phyloP scores from a whole-genome alignment of 352 stramenopile genomes.

The Hyaloperonospora brassicae region DNA sequence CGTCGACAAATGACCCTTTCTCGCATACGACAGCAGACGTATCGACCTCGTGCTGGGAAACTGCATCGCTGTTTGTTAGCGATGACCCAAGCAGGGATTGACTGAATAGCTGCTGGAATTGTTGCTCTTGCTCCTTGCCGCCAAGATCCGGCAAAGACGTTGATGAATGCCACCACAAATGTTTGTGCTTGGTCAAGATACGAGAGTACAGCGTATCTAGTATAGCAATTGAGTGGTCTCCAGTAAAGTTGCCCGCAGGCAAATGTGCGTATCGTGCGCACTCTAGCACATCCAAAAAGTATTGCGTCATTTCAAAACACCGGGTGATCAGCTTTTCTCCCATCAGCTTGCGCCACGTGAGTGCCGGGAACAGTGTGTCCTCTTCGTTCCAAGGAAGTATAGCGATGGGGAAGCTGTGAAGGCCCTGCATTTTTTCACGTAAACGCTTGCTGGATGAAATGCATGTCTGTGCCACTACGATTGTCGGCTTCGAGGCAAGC shows the following conservation, averaged over 20 bases:
- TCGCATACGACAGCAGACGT: slow-evolving; percentile 76
- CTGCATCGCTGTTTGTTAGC: slow-evolving; percentile 12
- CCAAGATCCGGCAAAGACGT: slow-evolving; percentile 87
- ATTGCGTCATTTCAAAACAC: slow-evolving; percentile 78
- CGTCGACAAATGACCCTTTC: slow-evolving; percentile 86
- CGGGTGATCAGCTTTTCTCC: slow-evolving; percentile 65
- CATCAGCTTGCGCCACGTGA: slow-evolving; percentile 92
- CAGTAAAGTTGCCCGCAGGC: slow-evolving; percentile 91
- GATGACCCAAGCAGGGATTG: slow-evolving; percentile 30
- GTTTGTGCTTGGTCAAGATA: slow-evolving; percentile 88
- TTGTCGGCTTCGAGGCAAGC: slow-evolving; percentile 48
- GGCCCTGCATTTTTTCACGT: slow-evolving; percentile 72
- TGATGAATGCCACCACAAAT: slow-evolving; percentile 93
- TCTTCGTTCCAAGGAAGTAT: slow-evolving; percentile 80
- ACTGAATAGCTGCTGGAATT: slow-evolving; percentile 67
- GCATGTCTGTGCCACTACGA: slow-evolving; percentile 84
- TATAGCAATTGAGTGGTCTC: slow-evolving; percentile 87
- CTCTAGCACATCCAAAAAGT: slow-evolving; percentile 85
- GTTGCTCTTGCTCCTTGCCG: slow-evolving; percentile 76
- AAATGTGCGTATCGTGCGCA: slow-evolving; percentile 88
- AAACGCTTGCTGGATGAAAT: slow-evolving; percentile 54
- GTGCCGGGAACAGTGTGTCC: slow-evolving; percentile 73
- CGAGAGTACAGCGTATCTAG: slow-evolving; percentile 92
- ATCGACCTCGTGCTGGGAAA: slow-evolving; percentile 32
- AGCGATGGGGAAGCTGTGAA: slow-evolving; percentile 91